Evolutionary conservation across 169 alveolate species (phyloP).

Genomic region (Neospora caninum): DNA sequence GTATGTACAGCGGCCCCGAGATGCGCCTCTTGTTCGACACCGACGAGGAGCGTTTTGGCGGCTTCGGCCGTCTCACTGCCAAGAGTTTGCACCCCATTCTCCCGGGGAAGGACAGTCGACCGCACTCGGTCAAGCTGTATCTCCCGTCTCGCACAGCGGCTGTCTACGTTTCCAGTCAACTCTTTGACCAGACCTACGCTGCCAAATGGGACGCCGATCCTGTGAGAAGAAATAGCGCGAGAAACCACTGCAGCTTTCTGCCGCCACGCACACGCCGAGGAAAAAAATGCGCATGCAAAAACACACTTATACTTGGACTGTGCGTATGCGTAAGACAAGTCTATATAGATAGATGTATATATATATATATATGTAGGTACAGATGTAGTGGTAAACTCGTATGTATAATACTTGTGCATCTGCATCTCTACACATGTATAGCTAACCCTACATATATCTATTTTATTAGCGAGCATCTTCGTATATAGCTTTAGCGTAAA

Average conservation of each 20-base stretch:
- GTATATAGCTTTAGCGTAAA: no score
- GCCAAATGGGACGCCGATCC: background rate
- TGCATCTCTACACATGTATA: background rate
- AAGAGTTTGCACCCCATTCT: conserved; percentile 54
- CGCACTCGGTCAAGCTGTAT: conserved; percentile 63
- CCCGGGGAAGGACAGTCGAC: conserved; percentile 55
- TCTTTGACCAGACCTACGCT: background rate
- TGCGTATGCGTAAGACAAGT: background rate
- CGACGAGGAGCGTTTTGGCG: conserved; percentile 77
- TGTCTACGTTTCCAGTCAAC: conserved; percentile 45
- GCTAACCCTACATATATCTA: no score
- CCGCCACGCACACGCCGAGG: background rate
- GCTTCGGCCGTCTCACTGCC: conserved; percentile 68
- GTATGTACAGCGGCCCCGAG: conserved; percentile 68
- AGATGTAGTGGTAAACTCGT: background rate
- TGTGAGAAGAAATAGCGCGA: background rate
- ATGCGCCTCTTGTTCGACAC: conserved; percentile 72
- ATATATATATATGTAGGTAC: background rate
- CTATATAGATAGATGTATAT: background rate
- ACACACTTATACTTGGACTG: background rate
- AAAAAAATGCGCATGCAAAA: background rate
- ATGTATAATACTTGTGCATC: background rate
- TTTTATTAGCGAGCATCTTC: no score
- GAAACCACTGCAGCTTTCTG: background rate
- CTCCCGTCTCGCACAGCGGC: conserved; percentile 67